Evolutionary conservation across 108 stramenopile species (phyloP).

Genomic region (Cylindrotheca closterium): DNA sequence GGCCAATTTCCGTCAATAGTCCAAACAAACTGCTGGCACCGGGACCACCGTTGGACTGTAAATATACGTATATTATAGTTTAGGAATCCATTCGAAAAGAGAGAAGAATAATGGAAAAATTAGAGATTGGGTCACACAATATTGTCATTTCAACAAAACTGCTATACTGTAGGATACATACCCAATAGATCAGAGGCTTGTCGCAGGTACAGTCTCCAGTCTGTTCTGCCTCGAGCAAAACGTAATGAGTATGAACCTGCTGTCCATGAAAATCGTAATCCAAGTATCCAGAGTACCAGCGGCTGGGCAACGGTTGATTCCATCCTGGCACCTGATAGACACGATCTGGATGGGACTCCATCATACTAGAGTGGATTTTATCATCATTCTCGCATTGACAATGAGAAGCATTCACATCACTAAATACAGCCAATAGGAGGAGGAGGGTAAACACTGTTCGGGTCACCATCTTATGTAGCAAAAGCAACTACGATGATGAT

Average conservation of each 20-base stretch:
- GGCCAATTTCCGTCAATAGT: slow-evolving; percentile 66
- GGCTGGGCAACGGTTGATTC: slow-evolving; percentile 44
- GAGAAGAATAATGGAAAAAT: neutral
- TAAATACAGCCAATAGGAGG: no score
- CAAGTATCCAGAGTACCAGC: slow-evolving; percentile 55
- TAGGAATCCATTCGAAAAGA: neutral
- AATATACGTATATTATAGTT: neutral
- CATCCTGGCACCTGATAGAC: slow-evolving; percentile 45
- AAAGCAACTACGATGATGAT: no score
- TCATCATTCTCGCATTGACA: no score
- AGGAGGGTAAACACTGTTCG: no score
- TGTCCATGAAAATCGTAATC: slow-evolving; percentile 44
- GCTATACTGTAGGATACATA: neutral
- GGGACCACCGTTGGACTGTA: slow-evolving; percentile 68
- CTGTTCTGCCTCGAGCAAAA: slow-evolving; percentile 50
- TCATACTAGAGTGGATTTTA: no score
- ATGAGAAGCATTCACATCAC: no score
- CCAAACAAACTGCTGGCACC: slow-evolving; percentile 75
- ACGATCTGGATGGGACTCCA: slow-evolving; percentile 27
- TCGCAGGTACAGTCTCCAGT: slow-evolving; percentile 23
- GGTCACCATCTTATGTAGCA: no score
- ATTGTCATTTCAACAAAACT: slow-evolving; percentile 3
- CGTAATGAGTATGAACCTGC: slow-evolving; percentile 58
- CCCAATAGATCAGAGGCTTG: slow-evolving; percentile 71
- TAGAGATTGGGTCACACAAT: slow-evolving; percentile 1